Conservation (phyloP, 495 filamentous ascomycete genomes). For the Aspergillus ostianus region DNA sequence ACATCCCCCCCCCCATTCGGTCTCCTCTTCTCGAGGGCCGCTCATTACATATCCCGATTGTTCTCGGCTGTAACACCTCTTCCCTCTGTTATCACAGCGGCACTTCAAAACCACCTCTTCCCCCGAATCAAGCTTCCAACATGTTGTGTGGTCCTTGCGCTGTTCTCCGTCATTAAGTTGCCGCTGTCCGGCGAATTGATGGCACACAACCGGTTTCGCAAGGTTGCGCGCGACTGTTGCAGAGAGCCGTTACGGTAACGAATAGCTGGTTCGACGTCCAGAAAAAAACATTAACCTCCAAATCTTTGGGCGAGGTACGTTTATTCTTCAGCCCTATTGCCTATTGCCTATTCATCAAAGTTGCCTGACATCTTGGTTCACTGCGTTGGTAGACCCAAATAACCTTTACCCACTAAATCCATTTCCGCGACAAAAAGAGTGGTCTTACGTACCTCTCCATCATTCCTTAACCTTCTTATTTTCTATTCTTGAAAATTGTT, state of each 20-base stretch:
- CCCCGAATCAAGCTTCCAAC: conserved; percentile 15
- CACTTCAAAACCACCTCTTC: conserved; percentile 1
- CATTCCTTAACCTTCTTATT: background rate
- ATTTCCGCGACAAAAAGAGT: background rate
- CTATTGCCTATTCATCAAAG: background rate
- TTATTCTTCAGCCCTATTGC: background rate
- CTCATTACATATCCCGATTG: conserved; percentile 5
- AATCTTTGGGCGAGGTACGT: background rate
- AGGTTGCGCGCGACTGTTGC: conserved; percentile 33
- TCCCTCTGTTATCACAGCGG: conserved; percentile 8
- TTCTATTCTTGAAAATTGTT: background rate
- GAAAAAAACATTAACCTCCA: background rate
- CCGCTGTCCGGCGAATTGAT: conserved; percentile 32
- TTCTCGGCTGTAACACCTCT: conserved; percentile 2
- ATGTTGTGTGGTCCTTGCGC: conserved; percentile 30
- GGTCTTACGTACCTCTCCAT: background rate
- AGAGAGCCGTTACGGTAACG: conserved; percentile 33
- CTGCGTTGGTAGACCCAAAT: conserved; percentile 1
- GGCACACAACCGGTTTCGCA: conserved; percentile 33
- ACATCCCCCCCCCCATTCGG: background rate
- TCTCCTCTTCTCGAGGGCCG: conserved; percentile 5
- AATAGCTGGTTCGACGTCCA: conserved; percentile 25
- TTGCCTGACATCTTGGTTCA: background rate
- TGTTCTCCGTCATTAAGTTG: conserved; percentile 31
- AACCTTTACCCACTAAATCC: background rate